phyloP scores from a whole-genome alignment of 2,329 filamentous ascomycete species.

The Penicillium polonicum region DNA sequence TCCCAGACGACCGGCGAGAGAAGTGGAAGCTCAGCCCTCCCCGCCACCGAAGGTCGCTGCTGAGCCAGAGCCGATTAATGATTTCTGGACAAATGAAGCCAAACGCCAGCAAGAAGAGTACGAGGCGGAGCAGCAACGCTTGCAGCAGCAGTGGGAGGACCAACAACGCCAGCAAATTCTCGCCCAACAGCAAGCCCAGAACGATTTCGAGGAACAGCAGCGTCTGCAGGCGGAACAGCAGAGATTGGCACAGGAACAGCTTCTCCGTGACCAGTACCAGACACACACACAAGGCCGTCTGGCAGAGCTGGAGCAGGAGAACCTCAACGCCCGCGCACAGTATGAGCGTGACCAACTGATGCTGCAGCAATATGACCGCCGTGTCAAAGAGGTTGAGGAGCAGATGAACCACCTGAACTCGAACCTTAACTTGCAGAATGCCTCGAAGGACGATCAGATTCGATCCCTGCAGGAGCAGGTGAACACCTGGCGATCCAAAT shows the following conservation, averaged over 20 bases:
- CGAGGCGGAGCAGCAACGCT: slow-evolving; percentile 84
- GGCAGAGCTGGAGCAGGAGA: slow-evolving; percentile 92
- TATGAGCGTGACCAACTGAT: slow-evolving; percentile 97
- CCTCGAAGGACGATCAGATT: slow-evolving; percentile 93
- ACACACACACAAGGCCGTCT: slow-evolving; percentile 95
- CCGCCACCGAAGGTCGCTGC: slow-evolving; percentile 65
- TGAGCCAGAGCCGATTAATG: slow-evolving; percentile 91
- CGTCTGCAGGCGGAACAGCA: slow-evolving; percentile 84
- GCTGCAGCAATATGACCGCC: slow-evolving; percentile 92
- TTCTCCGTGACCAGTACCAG: slow-evolving; percentile 82
- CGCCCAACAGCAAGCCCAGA: slow-evolving; percentile 78
- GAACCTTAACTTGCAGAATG: slow-evolving; percentile 80
- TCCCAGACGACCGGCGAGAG: slow-evolving; percentile 68
- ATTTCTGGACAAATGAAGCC: slow-evolving; percentile 96
- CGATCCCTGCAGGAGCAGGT: slow-evolving; percentile 91
- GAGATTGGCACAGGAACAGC: slow-evolving; percentile 82
- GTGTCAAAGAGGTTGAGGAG: slow-evolving; percentile 87
- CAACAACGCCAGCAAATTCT: slow-evolving; percentile 79
- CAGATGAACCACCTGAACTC: slow-evolving; percentile 79
- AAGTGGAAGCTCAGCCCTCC: slow-evolving; percentile 69
- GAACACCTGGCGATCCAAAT: slow-evolving; percentile 96
- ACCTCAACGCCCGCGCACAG: slow-evolving; percentile 87
- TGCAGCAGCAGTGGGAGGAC: slow-evolving; percentile 83
- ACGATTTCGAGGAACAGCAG: slow-evolving; percentile 96
- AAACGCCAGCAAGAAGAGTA: slow-evolving; percentile 91